Base-by-base conservation (phyloP, 2,329 filamentous ascomycete species). In the Penicillium sp. region DNA sequence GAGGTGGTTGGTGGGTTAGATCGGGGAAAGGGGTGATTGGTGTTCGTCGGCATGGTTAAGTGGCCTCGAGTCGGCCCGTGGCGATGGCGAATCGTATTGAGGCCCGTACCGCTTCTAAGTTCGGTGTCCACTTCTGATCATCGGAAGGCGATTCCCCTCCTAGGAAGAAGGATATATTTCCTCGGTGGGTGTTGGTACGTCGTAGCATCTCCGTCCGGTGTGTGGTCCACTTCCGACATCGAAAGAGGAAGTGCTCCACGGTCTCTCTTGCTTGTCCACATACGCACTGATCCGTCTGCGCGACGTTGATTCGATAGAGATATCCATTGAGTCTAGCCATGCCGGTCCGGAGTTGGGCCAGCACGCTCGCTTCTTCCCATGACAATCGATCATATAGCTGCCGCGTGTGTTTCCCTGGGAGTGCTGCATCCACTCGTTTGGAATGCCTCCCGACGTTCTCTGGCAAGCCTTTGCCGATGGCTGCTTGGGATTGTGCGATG, bases 341-440 rank as follows among this genome's bases (percentile, higher is more conserved):
- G 42, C 67, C 61, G 6, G 64, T 71, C 41, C 62, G 53, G 51
- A 70, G 65, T 56, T 70, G 60, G 11, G 62, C 67, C 6, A 70
- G 56, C 50, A 69, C 58, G 51, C 55, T 71, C 42, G 63, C 65
- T 64, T 72, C 66, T 57, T 60, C 69, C 59, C 56, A 68, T 42
- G 54, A 59, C 43, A 65, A 48, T 35, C 53, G 54, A 25, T 25
- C 23, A 25, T 25, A 25, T 6, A 25, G 23, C 23, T 25, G 23
- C 23, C 23, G 23, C 3, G 67, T 70, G 49, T 69, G 64, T 60
- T 64, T 67, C 1, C 65, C 66, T 58, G 63, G 66, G 31, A 69
- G 60, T 58, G 63, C 63, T 56, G 55, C 48, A 56, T 69, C 62
- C n/a, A 70, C 58, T 57, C 60, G 54, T 64, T 61, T 62, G 1